These are phyloP conservation scores for Fistulina hepatica DNA, from an alignment of 1,284 basidiomycete species.

Conservation along the genomic window DNA sequence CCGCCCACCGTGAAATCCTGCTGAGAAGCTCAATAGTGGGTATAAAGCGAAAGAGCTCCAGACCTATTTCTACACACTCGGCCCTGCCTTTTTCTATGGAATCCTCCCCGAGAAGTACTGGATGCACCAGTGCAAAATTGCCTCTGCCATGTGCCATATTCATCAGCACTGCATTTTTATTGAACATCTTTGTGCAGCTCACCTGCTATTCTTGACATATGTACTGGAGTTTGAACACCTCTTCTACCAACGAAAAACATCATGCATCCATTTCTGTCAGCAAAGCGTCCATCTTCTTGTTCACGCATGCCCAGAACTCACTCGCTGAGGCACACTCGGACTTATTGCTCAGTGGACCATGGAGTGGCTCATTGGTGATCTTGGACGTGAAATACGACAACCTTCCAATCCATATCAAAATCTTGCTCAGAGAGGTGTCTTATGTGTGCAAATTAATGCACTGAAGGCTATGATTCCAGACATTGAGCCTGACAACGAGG, in stretches of 20 bases:
- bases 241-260: slow-evolving; percentile 13
- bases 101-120: slow-evolving; percentile 16
- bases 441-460: no score
- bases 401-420: no score
- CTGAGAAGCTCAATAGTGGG: slow-evolving; percentile 18
- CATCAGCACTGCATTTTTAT: slow-evolving; percentile 10
- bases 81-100: slow-evolving; percentile 15
- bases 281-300: slow-evolving; percentile 15
- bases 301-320: slow-evolving; percentile 14
- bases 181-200: no score
- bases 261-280: slow-evolving; percentile 17
- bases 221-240: slow-evolving; percentile 13
- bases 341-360: slow-evolving; percentile 80
- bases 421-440: no score
- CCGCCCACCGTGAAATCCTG: slow-evolving; percentile 17
- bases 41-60: slow-evolving; percentile 21
- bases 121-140: slow-evolving; percentile 16
- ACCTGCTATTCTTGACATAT: slow-evolving; percentile 10
- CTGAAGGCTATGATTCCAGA: no score
- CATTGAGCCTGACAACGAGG: slow-evolving; percentile 3
- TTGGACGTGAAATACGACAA: slow-evolving; percentile 16
- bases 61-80: slow-evolving; percentile 15
- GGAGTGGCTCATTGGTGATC: slow-evolving; percentile 41
- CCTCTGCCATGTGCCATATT: slow-evolving; percentile 11
- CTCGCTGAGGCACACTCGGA: slow-evolving; percentile 32